These are phyloP conservation scores for Gracilaria domingensis DNA, from an alignment of 23 red algal genomes.

Conservation along the genomic window DNA sequence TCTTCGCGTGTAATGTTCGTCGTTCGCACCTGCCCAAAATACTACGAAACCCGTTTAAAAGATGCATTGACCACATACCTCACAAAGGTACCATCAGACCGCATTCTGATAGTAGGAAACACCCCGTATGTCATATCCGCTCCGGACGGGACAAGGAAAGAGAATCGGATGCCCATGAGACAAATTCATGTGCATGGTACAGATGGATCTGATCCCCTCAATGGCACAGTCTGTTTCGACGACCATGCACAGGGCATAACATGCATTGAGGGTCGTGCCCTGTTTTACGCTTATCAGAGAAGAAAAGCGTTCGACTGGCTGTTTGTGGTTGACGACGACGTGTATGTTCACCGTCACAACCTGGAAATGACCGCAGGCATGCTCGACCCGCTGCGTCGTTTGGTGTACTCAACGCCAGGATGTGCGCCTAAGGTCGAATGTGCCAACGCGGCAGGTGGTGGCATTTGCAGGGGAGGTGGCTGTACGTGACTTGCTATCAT, in stretches of 20 bases:
- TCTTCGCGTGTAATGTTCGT: background rate
- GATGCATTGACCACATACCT: background rate
- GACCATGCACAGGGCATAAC: background rate
- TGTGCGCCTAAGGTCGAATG: constrained; percentile 9
- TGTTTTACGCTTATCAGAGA: constrained; percentile 8
- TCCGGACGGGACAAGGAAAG: background rate
- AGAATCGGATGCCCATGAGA: background rate
- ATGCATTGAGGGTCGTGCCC: constrained; percentile 8
- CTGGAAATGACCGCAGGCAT: background rate
- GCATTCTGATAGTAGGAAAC: constrained; percentile 20
- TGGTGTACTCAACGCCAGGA: background rate
- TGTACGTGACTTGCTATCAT: background rate
- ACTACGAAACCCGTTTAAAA: constrained; percentile 1
- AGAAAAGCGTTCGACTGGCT: constrained; percentile 5
- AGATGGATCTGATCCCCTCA: background rate
- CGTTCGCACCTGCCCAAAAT: constrained; percentile 15
- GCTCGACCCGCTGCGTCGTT: background rate
- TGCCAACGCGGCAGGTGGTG: background rate
- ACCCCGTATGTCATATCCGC: background rate
- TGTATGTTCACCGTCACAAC: constrained; percentile 5
- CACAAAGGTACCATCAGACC: background rate
- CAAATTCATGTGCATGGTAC: background rate
- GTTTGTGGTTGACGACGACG: constrained; percentile 15
- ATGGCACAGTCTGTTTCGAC: background rate
- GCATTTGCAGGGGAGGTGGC: constrained; percentile 1